Conservation (phyloP, 106 monocot genomes). For the Dioscorea alata region DNA sequence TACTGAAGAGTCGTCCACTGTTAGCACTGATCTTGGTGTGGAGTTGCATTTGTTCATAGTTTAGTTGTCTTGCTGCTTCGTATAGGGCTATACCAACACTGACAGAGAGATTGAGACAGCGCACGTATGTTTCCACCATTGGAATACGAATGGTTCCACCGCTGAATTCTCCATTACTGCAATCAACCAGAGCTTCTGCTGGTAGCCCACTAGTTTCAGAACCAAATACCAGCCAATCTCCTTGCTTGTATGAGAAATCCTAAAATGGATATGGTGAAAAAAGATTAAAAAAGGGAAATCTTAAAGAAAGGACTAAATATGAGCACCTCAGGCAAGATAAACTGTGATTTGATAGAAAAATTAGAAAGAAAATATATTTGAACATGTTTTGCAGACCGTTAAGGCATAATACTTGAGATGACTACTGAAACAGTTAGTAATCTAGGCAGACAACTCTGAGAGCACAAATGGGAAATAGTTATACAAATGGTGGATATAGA, state of each 20-base stretch:
- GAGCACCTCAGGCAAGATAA: too few species aligned
- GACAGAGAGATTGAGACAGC: slow-evolving; percentile 92
- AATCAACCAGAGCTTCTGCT: slow-evolving; percentile 64
- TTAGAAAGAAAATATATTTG: too few species aligned
- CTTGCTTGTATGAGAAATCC: slow-evolving; percentile 75
- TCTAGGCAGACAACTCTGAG: too few species aligned
- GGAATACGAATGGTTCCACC: slow-evolving; percentile 88
- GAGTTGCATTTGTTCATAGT: slow-evolving; percentile 61
- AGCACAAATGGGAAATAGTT: too few species aligned
- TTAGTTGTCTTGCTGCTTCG: slow-evolving; percentile 84
- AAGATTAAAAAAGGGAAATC: neutral
- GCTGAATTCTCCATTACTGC: slow-evolving; percentile 51
- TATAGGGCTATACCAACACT: slow-evolving; percentile 91
- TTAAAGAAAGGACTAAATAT: too few species aligned
- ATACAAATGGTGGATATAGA: too few species aligned
- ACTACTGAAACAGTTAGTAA: too few species aligned
- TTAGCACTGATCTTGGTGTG: slow-evolving; percentile 19
- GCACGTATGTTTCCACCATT: slow-evolving; percentile 95
- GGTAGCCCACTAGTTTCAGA: slow-evolving; percentile 88
- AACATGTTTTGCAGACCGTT: too few species aligned
- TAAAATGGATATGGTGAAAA: slow-evolving; percentile 4
- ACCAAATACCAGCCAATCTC: slow-evolving; percentile 97
- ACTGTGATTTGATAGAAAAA: too few species aligned
- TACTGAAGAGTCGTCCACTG: slow-evolving; percentile 33
- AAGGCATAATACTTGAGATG: too few species aligned